Percentiles rank a stretch among this genome's conserved stretches.
Conservation (phyloP, 331 rosid species). For the Arachis monticola region DNA sequence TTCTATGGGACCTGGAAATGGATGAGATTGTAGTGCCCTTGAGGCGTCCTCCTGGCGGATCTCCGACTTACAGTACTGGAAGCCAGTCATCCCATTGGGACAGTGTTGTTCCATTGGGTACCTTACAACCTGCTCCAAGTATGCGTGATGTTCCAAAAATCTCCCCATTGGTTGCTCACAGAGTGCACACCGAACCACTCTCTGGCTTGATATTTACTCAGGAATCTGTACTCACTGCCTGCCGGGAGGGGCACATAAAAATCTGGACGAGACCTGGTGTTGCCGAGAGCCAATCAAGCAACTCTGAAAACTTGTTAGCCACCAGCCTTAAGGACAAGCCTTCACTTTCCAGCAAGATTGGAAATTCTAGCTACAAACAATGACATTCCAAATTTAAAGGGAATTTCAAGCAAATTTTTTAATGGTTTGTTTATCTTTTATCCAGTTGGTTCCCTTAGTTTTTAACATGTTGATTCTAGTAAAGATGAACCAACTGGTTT, state of each 20-base stretch:
- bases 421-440: conserved; percentile 42
- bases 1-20: conserved; percentile 95
- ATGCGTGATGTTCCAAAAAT: conserved; percentile 89
- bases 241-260: conserved; percentile 94
- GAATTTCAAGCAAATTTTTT: conserved; percentile 42
- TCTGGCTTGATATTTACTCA: conserved; percentile 83
- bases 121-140: conserved; percentile 93
- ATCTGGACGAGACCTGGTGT: conserved; percentile 83
- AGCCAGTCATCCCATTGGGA: conserved; percentile 98
- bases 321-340: conserved; percentile 76
- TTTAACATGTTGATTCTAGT: conserved; percentile 42
- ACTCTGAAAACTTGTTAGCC: conserved; percentile 54
- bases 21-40: conserved; percentile 96
- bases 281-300: conserved; percentile 65
- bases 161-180: conserved; percentile 87
- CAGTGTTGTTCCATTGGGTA: conserved; percentile 69
- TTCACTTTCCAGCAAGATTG: conserved; percentile 54
- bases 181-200: conserved; percentile 92
- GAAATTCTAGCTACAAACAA: conserved; percentile 62
- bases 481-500: conserved; percentile 57
- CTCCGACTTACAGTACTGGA: conserved; percentile 91
- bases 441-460: conserved; percentile 55
- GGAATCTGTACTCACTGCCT: conserved; percentile 88
- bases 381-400: conserved; percentile 47
- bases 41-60: conserved; percentile 93